A percentile compares a stretch with the other conserved stretches of the same genome.
phyloP scores from a whole-genome alignment of 495 filamentous ascomycete genomes.

The Amniculicola lignicola region DNA sequence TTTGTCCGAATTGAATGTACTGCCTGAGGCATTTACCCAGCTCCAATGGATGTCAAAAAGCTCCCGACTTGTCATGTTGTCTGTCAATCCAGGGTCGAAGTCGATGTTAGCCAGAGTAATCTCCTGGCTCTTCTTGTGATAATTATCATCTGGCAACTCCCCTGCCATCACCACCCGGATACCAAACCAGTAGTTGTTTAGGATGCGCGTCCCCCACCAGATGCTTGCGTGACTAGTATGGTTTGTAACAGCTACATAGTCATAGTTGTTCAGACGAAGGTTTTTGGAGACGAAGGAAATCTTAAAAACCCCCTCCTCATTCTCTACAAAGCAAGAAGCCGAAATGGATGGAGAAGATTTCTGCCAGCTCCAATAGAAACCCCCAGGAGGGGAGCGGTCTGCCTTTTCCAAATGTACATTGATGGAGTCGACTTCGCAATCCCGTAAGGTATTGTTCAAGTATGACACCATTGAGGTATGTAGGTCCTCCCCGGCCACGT shows the following conservation, averaged over 20 bases:
- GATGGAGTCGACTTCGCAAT: conserved; percentile 13
- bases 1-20: neutral
- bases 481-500: neutral
- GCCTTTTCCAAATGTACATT: conserved; percentile 11
- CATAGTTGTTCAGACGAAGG: conserved; percentile 3
- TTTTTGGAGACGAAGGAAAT: conserved; percentile 3
- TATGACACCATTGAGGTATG: conserved; percentile 21
- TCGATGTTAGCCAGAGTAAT: conserved; percentile 5
- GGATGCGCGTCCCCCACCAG: conserved; percentile 25
- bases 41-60: neutral
- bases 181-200: conserved; percentile 22
- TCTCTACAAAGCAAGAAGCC: conserved; percentile 11
- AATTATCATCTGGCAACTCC: conserved; percentile 5
- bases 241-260: conserved; percentile 13
- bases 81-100: neutral
- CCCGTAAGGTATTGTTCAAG: conserved; percentile 10
- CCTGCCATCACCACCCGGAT: conserved; percentile 15
- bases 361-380: conserved; percentile 22
- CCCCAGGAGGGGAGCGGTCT: neutral
- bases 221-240: conserved; percentile 10
- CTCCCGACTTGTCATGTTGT: neutral
- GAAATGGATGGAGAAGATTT: conserved; percentile 8
- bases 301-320: conserved; percentile 15
- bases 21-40: neutral
- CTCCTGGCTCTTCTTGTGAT: conserved; percentile 1